Base-by-base conservation (phyloP, 1,139 yeast genomes). In the Suhomyces yuchorum region DNA sequence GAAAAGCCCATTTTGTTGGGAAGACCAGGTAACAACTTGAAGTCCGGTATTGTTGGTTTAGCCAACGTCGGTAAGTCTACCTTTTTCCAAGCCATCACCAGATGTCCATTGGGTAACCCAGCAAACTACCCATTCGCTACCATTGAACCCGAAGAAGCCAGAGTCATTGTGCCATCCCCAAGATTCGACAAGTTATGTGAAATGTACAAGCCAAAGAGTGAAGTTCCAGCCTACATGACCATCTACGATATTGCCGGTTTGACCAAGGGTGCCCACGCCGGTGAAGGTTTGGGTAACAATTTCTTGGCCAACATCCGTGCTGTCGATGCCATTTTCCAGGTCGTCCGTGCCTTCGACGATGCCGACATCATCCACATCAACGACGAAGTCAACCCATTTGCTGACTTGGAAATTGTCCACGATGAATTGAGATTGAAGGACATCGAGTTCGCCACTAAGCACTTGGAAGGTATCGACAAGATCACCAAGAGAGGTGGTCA, bases 111-210 rank as follows among this genome's bases (percentile, higher is more conserved):
- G 62, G 99, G 99, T 62, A 93, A 92, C 75, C 98, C 99, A 52
- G 99, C 98, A 55, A 93, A 93, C 72, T 93, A 92, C 68, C 99
- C 99, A 34, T 93, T 92, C 67, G 99, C 99, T 50, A 93, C 99
- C 52, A 93, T 93, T 71, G 99, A 93, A 61, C 99, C 99, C 44
- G 99, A 93, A 77, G 99, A 93, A 77, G 98, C 99, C 45, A 82
- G 97, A 70, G 97, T 92, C 52, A 85, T 87, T 63, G 99, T 93
- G 50, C 99, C 99, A 58, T 91, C 97, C 40, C 81, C 88, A 55
- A 84, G 97, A 69, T 85, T 93, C 65, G 96, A 91, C 64, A 79
- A 77, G 61, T 78, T 90, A 59, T 77, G 82, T 62, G 80, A 81
- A 46, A 70, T 85, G 63, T 90, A 87, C 78, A 83, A 87, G 73